Evolutionary conservation across 345 rosid genomes (phyloP).

Genomic region (Brassica nigra): DNA sequence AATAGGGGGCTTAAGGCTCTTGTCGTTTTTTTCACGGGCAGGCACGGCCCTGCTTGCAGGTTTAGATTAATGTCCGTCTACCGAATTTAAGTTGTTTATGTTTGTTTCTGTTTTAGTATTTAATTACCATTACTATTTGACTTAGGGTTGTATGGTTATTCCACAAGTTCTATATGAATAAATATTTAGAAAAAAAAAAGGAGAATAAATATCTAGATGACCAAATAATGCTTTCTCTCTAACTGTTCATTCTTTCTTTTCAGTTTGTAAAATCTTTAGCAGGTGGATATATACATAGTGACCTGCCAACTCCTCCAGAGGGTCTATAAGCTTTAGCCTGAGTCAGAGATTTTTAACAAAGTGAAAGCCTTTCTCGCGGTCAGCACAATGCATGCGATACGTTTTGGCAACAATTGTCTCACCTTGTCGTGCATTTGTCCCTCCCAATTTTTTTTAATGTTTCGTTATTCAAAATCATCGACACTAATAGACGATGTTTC

Average conservation of each 20-base stretch:
- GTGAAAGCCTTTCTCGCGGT: not conserved
- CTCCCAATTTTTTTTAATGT: not conserved
- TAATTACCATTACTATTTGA: not conserved
- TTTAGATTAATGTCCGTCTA: not conserved
- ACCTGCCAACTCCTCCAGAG: not conserved
- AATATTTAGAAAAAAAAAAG: not conserved
- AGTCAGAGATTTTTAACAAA: not conserved
- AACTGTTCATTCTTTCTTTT: not conserved
- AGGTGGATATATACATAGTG: constrained; percentile 12
- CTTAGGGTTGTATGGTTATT: not conserved
- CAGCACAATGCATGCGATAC: constrained; percentile 19
- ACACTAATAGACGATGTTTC: constrained; percentile 9
- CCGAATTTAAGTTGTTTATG: not conserved
- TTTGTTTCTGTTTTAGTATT: not conserved
- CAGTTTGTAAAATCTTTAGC: not conserved
- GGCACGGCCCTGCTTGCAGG: not conserved
- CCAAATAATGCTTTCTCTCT: not conserved
- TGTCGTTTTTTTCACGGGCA: too few relatives aligned
- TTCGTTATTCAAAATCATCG: constrained; percentile 27
- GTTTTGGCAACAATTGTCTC: constrained; percentile 8
- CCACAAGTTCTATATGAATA: not conserved
- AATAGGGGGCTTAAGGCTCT: not conserved
- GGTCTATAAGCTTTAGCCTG: not conserved
- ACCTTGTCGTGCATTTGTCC: constrained; percentile 20
- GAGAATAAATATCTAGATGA: not conserved